Evolutionary conservation across 1,284 basidiomycete species (phyloP), one percentile per base, ranked within the genome.

Genomic region (Malassezia obtusa): DNA sequence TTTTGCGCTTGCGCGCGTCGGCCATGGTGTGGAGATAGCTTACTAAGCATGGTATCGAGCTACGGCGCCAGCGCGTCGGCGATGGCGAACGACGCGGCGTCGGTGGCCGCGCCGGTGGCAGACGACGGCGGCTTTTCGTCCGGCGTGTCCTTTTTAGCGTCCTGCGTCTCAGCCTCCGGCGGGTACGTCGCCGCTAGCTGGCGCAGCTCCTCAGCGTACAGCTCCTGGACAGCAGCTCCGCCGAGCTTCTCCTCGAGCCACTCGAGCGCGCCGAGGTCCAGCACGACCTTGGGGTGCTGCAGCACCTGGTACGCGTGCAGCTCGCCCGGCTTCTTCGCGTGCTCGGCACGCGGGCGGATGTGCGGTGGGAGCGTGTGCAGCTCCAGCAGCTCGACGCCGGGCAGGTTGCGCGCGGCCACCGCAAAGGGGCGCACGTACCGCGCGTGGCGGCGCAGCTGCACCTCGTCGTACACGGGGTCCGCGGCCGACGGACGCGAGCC

Each of bases 191-290:
- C 24, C 31, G 3, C 28, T 9, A 45, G 38, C 22, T 10, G 15
- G 22, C 30, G 26, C 33, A 51, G 28, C 35, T 57, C 54, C 33
- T 51, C 46, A 15, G 41, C 33, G 40, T 52, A 45, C 35, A 58
- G 30, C 39, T 62, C 52, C 49, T 73, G 71, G 49, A 65, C 64
- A 44, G 62, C 57, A 25, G 66, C 62, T 14, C 71, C 71, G 11
- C 71, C 69, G 1, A 73, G 59, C 58, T 69, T 71, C 47, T 69
- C 70, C 53, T 73, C 71, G 24, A 73, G 62, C 71, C 71, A 72
- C 52, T 73, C 71, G 8, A 73, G 56, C 4, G 71, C 71, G n/a
- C 71, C 71, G n/a, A 73, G 47, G 48, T 73, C 71, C 52, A 63
- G 57, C 15, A 73, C 59, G 21, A 72, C 50, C 55, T 63, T 62